Conservation (phyloP, 116 monocot genomes). For the Zostera marina region DNA sequence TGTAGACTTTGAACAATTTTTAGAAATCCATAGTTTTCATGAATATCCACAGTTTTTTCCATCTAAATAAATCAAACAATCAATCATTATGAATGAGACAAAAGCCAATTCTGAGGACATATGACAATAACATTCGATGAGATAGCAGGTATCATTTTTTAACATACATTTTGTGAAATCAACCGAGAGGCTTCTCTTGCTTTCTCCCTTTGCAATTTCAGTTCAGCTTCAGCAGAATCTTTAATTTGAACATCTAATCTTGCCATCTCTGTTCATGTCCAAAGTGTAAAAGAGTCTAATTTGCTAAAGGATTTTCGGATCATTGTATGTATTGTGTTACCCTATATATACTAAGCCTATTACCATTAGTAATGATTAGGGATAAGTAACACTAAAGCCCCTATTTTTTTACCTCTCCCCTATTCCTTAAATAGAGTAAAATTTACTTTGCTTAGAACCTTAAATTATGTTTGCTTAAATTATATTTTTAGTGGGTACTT, state of each 20-base stretch:
- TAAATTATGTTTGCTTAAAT: no score
- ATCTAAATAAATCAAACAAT: slow-evolving; percentile 21
- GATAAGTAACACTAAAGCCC: background rate
- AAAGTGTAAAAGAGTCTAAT: background rate
- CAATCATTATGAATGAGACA: background rate
- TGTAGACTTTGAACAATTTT: slow-evolving; percentile 29
- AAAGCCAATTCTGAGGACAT: background rate
- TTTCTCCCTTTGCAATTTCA: slow-evolving; percentile 33
- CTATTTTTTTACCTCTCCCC: no score
- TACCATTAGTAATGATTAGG: no score
- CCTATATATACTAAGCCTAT: no score
- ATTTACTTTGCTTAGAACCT: no score
- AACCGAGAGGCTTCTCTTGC: slow-evolving; percentile 57
- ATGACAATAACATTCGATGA: background rate
- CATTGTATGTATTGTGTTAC: no score
- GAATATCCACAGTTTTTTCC: slow-evolving; percentile 47
- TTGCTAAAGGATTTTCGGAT: no score
- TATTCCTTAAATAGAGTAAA: no score
- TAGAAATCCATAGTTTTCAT: slow-evolving; percentile 25
- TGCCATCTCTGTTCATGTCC: slow-evolving; percentile 29
- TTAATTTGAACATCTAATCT: slow-evolving; percentile 38
- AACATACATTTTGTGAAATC: slow-evolving; percentile 29
- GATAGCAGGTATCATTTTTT: background rate
- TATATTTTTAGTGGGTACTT: no score
- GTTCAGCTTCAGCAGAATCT: slow-evolving; percentile 32